These are phyloP conservation scores for Fraxinus pennsylvanica DNA, from an alignment of 257 asterid genomes.

Conservation along the genomic window DNA sequence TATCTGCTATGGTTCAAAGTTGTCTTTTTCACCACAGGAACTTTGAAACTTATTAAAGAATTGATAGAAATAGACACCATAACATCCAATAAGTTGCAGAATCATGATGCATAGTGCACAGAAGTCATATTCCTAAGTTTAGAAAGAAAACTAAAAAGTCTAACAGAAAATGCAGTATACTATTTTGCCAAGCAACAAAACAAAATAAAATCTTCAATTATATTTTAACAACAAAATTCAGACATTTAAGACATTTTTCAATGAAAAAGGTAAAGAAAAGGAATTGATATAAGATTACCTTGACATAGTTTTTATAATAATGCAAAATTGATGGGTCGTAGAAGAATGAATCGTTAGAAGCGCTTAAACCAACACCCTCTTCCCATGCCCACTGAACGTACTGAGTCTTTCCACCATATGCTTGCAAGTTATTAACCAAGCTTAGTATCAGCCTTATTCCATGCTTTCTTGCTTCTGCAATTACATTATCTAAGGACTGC, in stretches of 20 bases:
- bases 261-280: neutral
- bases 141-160: slow-evolving; percentile 24
- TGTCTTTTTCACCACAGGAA: neutral
- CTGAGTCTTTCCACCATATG: slow-evolving; percentile 94
- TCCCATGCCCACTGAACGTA: slow-evolving; percentile 99
- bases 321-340: slow-evolving; percentile 89
- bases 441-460: slow-evolving; percentile 79
- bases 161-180: neutral
- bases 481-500: slow-evolving; percentile 91
- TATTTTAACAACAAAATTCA: neutral
- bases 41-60: neutral
- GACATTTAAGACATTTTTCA: neutral
- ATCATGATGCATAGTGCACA: slow-evolving; percentile 18
- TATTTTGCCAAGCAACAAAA: slow-evolving; percentile 12
- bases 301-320: slow-evolving; percentile 79
- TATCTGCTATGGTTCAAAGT: neutral
- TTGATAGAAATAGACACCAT: slow-evolving; percentile 15
- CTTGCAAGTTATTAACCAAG: slow-evolving; percentile 93
- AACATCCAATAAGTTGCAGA: slow-evolving; percentile 26
- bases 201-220: slow-evolving; percentile 16
- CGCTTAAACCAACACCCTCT: slow-evolving; percentile 88
- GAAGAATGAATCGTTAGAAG: slow-evolving; percentile 96
- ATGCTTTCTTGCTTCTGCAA: slow-evolving; percentile 73
- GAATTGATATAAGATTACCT: slow-evolving; percentile 52
- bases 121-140: slow-evolving; percentile 23